Conservation (phyloP, 768 basidiomycete genomes). For the Crepidotus variabilis region DNA sequence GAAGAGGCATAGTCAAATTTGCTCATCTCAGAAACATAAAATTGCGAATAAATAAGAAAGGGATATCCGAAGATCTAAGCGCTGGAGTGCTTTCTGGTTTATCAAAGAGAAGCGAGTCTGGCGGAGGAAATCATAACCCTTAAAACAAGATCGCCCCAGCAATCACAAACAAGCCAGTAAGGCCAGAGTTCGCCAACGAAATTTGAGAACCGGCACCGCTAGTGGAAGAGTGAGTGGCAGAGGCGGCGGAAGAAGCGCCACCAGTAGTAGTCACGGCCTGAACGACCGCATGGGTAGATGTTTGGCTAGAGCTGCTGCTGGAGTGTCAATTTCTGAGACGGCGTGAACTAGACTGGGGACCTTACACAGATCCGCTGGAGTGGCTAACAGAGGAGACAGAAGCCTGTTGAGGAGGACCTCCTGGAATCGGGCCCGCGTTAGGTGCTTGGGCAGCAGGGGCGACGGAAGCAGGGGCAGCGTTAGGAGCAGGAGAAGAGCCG, state of each 20-base stretch:
- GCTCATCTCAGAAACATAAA: too few species aligned
- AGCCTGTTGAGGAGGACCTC: too few species aligned
- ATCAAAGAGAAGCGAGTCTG: background rate
- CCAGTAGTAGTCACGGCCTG: conserved; percentile 1
- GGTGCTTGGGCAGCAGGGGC: too few species aligned
- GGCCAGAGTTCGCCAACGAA: background rate
- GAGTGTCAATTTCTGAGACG: background rate
- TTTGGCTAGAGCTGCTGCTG: background rate
- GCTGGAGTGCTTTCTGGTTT: background rate
- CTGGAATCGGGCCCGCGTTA: too few species aligned
- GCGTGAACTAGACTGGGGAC: background rate
- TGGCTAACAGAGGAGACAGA: background rate
- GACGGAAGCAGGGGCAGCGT: too few species aligned
- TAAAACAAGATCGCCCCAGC: background rate
- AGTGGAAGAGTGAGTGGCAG: background rate
- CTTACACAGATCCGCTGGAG: background rate
- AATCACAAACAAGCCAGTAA: background rate
- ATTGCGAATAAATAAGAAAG: too few species aligned
- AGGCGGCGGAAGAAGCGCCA: conserved; percentile 2
- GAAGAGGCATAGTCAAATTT: too few species aligned
- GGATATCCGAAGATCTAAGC: background rate
- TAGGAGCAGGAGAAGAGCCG: background rate
- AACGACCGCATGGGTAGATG: background rate
- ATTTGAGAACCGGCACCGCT: background rate
- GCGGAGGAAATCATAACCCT: background rate